A percentile compares a stretch with the other conserved stretches of the same genome.
These are phyloP conservation scores for Botrytis fabae DNA, from an alignment of 2,329 filamentous ascomycete species.

Conservation along the genomic window DNA sequence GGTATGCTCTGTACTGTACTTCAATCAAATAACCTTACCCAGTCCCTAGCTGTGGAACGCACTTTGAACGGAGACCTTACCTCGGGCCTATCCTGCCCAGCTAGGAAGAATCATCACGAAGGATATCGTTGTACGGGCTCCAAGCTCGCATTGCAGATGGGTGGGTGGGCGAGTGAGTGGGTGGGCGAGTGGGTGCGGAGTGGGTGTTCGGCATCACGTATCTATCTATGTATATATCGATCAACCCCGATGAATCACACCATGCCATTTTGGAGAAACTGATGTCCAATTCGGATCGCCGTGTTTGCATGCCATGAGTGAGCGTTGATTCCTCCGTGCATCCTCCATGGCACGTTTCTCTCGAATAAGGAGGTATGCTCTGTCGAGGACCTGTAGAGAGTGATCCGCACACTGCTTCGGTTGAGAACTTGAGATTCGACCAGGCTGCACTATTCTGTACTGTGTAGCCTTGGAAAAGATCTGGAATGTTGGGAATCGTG, in stretches of 20 bases:
- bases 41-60: not conserved
- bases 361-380: too few species aligned
- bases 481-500: not conserved
- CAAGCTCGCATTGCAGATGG: not conserved
- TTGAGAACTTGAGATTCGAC: not conserved
- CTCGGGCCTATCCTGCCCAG: not conserved
- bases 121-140: not conserved
- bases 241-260: not conserved
- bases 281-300: not conserved
- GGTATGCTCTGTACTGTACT: not conserved
- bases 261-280: not conserved
- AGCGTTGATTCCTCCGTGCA: not conserved
- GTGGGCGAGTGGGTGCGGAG: too few species aligned
- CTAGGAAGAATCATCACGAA: not conserved
- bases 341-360: too few species aligned
- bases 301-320: not conserved
- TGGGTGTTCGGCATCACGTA: not conserved
- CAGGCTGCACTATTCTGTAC: too few species aligned
- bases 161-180: not conserved
- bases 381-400: too few species aligned
- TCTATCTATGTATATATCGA: too few species aligned
- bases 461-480: not conserved
- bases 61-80: not conserved
- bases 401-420: not conserved
- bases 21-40: not conserved